Conservation (phyloP, 192 early-diverging fungal species). For the Coemansia sp. region DNA sequence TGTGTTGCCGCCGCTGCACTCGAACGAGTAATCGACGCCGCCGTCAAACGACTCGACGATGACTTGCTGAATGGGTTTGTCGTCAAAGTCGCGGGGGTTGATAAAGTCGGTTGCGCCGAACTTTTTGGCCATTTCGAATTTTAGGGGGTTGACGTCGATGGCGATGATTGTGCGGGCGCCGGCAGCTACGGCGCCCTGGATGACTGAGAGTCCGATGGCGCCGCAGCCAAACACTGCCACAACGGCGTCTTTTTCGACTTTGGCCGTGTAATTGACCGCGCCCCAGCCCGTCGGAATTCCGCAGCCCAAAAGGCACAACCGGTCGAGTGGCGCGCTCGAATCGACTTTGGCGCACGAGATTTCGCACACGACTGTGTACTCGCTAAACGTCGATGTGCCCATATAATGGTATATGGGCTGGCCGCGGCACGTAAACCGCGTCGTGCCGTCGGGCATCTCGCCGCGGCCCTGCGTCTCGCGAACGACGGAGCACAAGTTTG, state of each 20-base stretch:
- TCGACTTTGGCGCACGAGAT: constrained; percentile 90
- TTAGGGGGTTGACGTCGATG: constrained; percentile 84
- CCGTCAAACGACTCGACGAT: constrained; percentile 91
- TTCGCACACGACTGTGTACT: constrained; percentile 92
- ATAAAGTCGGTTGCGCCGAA: constrained; percentile 88
- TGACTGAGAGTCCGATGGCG: constrained; percentile 86
- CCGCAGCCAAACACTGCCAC: constrained; percentile 95
- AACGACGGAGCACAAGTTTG: constrained; percentile 91
- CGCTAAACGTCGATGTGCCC: constrained; percentile 91
- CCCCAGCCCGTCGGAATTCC: constrained; percentile 97
- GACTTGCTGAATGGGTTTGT: constrained; percentile 75
- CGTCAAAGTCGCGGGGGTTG: constrained; percentile 79
- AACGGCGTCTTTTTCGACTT: constrained; percentile 72
- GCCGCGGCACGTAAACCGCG: constrained; percentile 89
- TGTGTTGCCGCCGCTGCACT: constrained; percentile 88
- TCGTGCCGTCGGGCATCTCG: constrained; percentile 92
- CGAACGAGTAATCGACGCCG: constrained; percentile 95
- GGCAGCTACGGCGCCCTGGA: constrained; percentile 77
- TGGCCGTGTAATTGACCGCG: constrained; percentile 90
- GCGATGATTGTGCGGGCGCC: constrained; percentile 79
- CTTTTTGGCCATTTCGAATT: constrained; percentile 76
- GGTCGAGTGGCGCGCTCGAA: constrained; percentile 74
- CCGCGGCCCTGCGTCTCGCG: constrained; percentile 91
- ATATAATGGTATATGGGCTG: constrained; percentile 93
- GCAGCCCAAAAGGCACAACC: constrained; percentile 90